Base-by-base conservation (phyloP, 2,329 filamentous ascomycete genomes). In the Diplodia mutila region DNA sequence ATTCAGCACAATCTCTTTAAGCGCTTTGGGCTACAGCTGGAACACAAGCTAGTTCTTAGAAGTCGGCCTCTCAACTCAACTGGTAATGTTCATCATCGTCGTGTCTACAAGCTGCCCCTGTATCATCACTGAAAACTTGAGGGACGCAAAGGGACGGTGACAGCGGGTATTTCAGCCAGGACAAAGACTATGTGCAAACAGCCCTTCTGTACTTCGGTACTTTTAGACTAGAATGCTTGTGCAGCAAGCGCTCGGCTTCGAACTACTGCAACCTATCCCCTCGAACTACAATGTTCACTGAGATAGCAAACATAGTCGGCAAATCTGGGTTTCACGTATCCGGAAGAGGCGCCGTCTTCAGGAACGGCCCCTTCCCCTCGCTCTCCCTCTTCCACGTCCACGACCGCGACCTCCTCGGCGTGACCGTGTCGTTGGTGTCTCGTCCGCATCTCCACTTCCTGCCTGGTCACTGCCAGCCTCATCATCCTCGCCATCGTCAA, bases 371-470 rank as follows among this genome's bases (percentile, higher is more conserved):
- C 18, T 23, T 54, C 65, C 9, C 53, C 67, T 14, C 69, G 70
- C 6, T 69, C 69, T 27, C 71, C 27, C 48, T 51, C 55, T 37
- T 57, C 59, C 59, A 37, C 64, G 42, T 18, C 54, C 55, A 27
- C 65, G 21, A 23, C 54, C 34, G 14, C 54, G 53, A 25, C 27
- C 39, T 14, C 54, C 29, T 21, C 42, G 18, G 4, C 25, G 6
- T n/a, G 65, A 25, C 21, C 25, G 48, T 51, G n/a, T 53, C 52
- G 25, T 57, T 18, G 42, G 14, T 46, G 37, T 61, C 32, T 61
- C 66, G 18, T 27, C 59, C 23, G 55, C 67, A 27, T 25, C 32
- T 52, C 52, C 61, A 27, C 57, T 46, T 7, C 29, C 53, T 18
- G 37, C 12, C n/a, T 21, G 42, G 9, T 46, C 42, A 21, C n/a